Conservation (phyloP, 1,284 basidiomycete species). For the Naganishia sp. region DNA sequence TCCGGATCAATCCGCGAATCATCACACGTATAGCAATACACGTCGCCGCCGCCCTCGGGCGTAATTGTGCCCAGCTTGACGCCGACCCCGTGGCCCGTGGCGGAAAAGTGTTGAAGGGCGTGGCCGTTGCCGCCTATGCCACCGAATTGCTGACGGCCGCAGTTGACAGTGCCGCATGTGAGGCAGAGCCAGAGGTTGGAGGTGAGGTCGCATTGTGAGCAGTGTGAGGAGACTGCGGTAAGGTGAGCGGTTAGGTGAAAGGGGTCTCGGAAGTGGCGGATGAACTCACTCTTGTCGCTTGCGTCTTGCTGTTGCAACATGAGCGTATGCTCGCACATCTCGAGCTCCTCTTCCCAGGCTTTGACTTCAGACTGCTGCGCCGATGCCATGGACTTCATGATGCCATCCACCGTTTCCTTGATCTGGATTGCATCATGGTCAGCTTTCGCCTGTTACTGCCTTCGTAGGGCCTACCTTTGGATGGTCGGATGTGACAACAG, state of each 20-base stretch:
- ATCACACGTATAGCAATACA: constrained; percentile 92
- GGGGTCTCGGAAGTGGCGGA: not conserved
- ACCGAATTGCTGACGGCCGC: constrained; percentile 84
- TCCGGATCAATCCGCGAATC: constrained; percentile 82
- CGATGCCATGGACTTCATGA: constrained; percentile 82
- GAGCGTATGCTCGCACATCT: constrained; percentile 81
- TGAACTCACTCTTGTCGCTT: constrained; percentile 41
- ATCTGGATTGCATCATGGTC: constrained; percentile 46
- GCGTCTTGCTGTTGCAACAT: constrained; percentile 67
- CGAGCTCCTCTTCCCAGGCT: constrained; percentile 95
- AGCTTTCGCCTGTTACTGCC: not conserved
- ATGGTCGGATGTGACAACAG: constrained; percentile 58
- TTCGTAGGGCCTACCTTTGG: constrained; percentile 44
- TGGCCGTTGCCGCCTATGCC: constrained; percentile 87
- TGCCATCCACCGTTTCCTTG: constrained; percentile 64
- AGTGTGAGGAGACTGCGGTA: constrained; percentile 68
- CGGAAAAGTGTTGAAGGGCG: constrained; percentile 77
- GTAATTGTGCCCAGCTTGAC: constrained; percentile 98
- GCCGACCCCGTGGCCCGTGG: constrained; percentile 75
- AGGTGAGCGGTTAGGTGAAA: constrained; percentile 19
- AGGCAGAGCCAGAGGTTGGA: constrained; percentile 95
- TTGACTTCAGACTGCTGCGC: constrained; percentile 91
- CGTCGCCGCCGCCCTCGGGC: constrained; percentile 87
- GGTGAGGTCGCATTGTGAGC: constrained; percentile 73
- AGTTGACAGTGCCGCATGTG: constrained; percentile 90